Evolutionary conservation across 2,329 filamentous ascomycete genomes (phyloP).

Genomic region (Diplodia mutila): DNA sequence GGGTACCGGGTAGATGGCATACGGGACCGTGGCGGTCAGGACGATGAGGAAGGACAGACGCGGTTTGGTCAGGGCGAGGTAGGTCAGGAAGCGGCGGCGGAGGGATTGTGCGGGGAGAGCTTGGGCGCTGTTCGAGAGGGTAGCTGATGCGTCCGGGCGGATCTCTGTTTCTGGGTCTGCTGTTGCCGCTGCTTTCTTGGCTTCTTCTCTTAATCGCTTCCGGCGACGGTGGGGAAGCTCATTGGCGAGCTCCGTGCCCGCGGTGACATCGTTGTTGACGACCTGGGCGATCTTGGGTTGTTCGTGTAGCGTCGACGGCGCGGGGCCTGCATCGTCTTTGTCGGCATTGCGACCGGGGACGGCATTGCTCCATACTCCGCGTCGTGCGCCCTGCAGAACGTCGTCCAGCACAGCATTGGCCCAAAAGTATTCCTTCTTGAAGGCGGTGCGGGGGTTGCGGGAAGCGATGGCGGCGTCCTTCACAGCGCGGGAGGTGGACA

Average conservation of each 20-base stretch:
- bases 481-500: slow-evolving; percentile 36
- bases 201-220: slow-evolving; percentile 37
- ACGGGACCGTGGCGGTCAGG: slow-evolving; percentile 86
- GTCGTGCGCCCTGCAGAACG: slow-evolving; percentile 35
- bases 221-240: slow-evolving; percentile 42
- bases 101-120: slow-evolving; percentile 60
- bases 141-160: slow-evolving; percentile 64
- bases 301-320: slow-evolving; percentile 20
- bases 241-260: slow-evolving; percentile 26
- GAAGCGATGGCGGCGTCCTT: slow-evolving; percentile 37
- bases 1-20: slow-evolving; percentile 90
- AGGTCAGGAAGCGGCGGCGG: slow-evolving; percentile 73
- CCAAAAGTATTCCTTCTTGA: slow-evolving; percentile 46
- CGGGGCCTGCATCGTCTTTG: slow-evolving; percentile 25
- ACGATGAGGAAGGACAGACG: slow-evolving; percentile 90
- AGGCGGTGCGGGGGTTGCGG: slow-evolving; percentile 37
- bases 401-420: slow-evolving; percentile 42
- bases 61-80: slow-evolving; percentile 92
- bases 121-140: slow-evolving; percentile 61
- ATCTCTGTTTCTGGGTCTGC: slow-evolving; percentile 42
- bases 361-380: slow-evolving; percentile 40
- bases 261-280: slow-evolving; percentile 28
- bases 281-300: slow-evolving; percentile 27
- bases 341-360: slow-evolving; percentile 26
- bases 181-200: slow-evolving; percentile 1